Conservation (phyloP, 2,329 filamentous ascomycete species). For the Colletotrichum sp. region DNA sequence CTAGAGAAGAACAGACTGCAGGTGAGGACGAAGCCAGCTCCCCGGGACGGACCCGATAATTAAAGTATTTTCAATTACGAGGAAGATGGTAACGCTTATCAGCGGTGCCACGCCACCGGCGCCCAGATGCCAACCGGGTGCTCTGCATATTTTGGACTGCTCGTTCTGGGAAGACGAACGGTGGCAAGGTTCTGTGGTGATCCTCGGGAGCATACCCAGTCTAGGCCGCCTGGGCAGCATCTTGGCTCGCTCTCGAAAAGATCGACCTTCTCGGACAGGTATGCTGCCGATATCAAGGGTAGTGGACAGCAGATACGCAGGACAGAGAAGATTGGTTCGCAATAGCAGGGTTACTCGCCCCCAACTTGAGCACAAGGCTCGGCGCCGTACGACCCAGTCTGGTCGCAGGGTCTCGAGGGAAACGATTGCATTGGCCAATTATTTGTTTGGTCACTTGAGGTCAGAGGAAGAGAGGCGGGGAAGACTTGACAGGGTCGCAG, state of each 20-base stretch:
- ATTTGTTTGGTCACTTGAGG: background rate
- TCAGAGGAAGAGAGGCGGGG: background rate
- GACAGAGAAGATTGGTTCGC: constrained; percentile 6
- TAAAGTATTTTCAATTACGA: background rate
- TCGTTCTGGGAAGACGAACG: background rate
- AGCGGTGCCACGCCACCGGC: constrained; percentile 6
- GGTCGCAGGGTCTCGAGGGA: background rate
- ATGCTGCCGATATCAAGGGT: constrained; percentile 12
- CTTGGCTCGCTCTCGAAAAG: constrained; percentile 7
- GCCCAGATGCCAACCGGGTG: background rate
- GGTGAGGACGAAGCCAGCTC: background rate
- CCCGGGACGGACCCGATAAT: background rate
- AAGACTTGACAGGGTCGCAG: background rate
- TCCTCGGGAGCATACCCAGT: constrained; percentile 1
- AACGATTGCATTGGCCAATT: background rate
- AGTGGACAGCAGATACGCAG: constrained; percentile 6
- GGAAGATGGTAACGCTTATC: constrained; percentile 10
- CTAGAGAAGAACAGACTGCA: background rate
- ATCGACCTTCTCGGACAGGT: constrained; percentile 21
- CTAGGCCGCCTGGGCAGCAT: constrained; percentile 8
- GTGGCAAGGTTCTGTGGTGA: constrained; percentile 14
- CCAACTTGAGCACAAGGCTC: background rate
- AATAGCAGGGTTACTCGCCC: background rate
- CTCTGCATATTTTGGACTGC: background rate
- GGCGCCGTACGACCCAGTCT: background rate